Conservation (phyloP, 169 alveolate genomes). For the Plasmodium gonderi region DNA sequence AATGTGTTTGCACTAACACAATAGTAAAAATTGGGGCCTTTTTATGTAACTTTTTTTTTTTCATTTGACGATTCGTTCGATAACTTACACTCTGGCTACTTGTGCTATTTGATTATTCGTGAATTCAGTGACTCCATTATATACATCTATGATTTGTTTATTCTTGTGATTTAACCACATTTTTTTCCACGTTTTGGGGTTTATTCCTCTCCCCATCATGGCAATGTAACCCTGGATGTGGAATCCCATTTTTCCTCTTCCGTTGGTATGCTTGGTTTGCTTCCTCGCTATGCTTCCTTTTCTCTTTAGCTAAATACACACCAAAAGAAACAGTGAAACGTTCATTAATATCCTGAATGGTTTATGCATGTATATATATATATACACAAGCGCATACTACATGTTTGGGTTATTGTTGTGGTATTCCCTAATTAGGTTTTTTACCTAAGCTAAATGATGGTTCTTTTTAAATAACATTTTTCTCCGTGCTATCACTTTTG, state of each 20-base stretch:
- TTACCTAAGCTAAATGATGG: too few species aligned
- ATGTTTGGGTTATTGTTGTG: too few species aligned
- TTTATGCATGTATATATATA: slow-evolving; percentile 6
- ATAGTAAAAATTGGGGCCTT: background rate
- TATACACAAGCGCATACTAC: background rate
- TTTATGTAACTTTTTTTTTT: background rate
- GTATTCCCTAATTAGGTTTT: too few species aligned
- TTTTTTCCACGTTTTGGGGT: slow-evolving; percentile 83
- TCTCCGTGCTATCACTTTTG: too few species aligned
- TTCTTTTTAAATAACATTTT: too few species aligned
- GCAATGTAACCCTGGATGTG: slow-evolving; percentile 84
- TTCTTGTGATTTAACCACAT: slow-evolving; percentile 80
- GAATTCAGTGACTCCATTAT: slow-evolving; percentile 75
- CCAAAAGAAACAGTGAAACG: too few species aligned
- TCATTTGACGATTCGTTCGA: background rate
- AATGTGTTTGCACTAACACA: background rate
- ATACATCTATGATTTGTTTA: slow-evolving; percentile 80
- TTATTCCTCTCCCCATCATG: slow-evolving; percentile 83
- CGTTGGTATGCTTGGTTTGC: background rate
- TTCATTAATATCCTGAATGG: too few species aligned
- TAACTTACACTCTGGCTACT: slow-evolving; percentile 78
- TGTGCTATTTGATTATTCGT: slow-evolving; percentile 84
- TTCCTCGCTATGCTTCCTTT: background rate
- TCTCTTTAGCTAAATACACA: background rate
- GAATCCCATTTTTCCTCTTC: slow-evolving; percentile 79